Base-by-base conservation (phyloP, 352 stramenopile genomes). In the Phytophthora hybrid region DNA sequence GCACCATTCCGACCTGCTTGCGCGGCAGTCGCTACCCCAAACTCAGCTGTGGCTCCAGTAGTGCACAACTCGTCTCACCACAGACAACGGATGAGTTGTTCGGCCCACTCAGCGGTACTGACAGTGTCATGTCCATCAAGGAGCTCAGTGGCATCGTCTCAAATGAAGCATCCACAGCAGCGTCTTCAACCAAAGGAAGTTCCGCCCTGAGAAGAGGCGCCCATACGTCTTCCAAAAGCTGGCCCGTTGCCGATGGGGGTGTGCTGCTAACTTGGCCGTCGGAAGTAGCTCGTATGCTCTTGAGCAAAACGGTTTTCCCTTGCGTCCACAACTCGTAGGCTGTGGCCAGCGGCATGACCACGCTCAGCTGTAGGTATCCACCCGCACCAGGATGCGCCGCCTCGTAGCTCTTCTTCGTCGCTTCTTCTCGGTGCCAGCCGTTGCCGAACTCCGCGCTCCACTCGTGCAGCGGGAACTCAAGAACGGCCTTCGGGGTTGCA, bases 301-400 rank as follows among this genome's bases (percentile, higher is more conserved):
- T 71, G 21, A 54, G n/a, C 19, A 78, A 69, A 26, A 66, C 19
- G 5, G 57, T 4, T 23, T 66, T 67, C 1, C 79, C 79, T 31
- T 82, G 76, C 52, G 67, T 23, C 58, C 79, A 76, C 19, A 86
- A 58, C 23, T 84, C 74, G 59, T 74, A 64, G 16, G 71, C 76
- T 14, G 66, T 79, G 3, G 66, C 61, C 16, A 82, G 19, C n/a
- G 66, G 41, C 68, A 86, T 74, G 13, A 75, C 54, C 5, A 69
- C 62, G 34, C 59, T 71, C 18, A 69, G 47, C 19, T 52, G 23
- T 56, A 31, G 29, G 29, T 31, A 3, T 31, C 29, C 37, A 16
- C 5, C 37, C 13, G 41, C 41, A 19, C 46, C 47, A 52, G 63
- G 18, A 23, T 76, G 47, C 10, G 71, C 58, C 39, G 73, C 46